Percentiles rank a stretch among this genome's conserved stretches.
Evolutionary conservation across 768 basidiomycete species (phyloP).

Genomic region (Amanita molliuscula): DNA sequence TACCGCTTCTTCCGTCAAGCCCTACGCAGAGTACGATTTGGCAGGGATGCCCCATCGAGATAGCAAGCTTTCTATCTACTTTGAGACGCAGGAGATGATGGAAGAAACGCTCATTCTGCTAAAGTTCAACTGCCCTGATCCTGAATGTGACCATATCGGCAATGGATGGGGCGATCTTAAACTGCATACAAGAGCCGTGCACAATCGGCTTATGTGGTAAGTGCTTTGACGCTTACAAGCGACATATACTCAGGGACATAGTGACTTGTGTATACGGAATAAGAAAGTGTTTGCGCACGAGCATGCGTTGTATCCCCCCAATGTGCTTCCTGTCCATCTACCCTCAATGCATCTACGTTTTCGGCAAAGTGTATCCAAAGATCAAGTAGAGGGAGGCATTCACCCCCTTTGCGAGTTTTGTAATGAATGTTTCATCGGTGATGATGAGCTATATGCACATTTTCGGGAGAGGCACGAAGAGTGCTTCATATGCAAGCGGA

Average conservation of each 20-base stretch:
- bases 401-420: conserved; percentile 87
- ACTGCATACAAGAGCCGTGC: conserved; percentile 67
- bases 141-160: conserved; percentile 73
- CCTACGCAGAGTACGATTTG: conserved; percentile 48
- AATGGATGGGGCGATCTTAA: conserved; percentile 88
- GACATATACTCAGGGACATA: conserved; percentile 17
- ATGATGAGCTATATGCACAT: conserved; percentile 88
- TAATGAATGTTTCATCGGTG: conserved; percentile 85
- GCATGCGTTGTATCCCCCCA: conserved; percentile 71
- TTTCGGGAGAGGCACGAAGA: conserved; percentile 94
- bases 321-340: conserved; percentile 54
- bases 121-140: conserved; percentile 88
- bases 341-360: conserved; percentile 51
- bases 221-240: conserved; percentile 13
- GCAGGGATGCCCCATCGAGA: conserved; percentile 57
- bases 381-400: conserved; percentile 57
- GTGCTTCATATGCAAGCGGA: conserved; percentile 87
- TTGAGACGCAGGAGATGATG: conserved; percentile 92
- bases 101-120: conserved; percentile 86
- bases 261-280: conserved; percentile 77
- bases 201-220: conserved; percentile 77
- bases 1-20: conserved; percentile 51
- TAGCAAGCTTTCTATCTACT: conserved; percentile 63
- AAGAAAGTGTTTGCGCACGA: conserved; percentile 97
- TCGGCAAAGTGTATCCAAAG: conserved; percentile 30